A percentile compares a stretch with the other conserved stretches of the same genome.
phyloP scores from a whole-genome alignment of 2,329 filamentous ascomycete species.

The Clarireedia monteithiana region DNA sequence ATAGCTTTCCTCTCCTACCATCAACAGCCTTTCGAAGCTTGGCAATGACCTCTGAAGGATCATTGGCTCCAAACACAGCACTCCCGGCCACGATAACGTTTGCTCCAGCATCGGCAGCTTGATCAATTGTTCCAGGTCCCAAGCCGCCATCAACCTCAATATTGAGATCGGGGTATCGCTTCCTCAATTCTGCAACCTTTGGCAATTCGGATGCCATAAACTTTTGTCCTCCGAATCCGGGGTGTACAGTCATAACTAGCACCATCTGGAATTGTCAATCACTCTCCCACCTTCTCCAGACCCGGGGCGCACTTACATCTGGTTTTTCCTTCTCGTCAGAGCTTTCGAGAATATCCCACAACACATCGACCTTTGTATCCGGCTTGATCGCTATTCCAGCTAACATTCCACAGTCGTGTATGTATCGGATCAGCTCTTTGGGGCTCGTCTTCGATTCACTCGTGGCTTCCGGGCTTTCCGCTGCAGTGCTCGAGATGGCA shows the following conservation, averaged over 20 bases:
- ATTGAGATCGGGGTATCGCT: slow-evolving; percentile 82
- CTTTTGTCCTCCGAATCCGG: slow-evolving; percentile 94
- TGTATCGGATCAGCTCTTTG: slow-evolving; percentile 78
- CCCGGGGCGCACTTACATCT: slow-evolving; percentile 60
- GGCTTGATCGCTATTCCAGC: slow-evolving; percentile 96
- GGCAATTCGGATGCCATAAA: slow-evolving; percentile 96
- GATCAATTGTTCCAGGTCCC: slow-evolving; percentile 81
- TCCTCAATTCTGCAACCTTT: slow-evolving; percentile 78
- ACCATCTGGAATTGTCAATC: slow-evolving; percentile 64
- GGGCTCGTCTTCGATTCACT: slow-evolving; percentile 71
- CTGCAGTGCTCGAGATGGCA: slow-evolving; percentile 72
- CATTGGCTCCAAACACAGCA: slow-evolving; percentile 87
- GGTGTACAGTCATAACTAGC: slow-evolving; percentile 95
- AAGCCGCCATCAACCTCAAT: slow-evolving; percentile 97
- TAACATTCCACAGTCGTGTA: slow-evolving; percentile 80
- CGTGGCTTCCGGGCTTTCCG: slow-evolving; percentile 65
- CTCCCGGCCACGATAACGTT: slow-evolving; percentile 98
- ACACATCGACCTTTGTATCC: slow-evolving; percentile 78
- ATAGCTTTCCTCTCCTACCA: slow-evolving; percentile 34
- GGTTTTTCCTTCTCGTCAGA: slow-evolving; percentile 67
- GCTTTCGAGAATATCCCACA: slow-evolving; percentile 82
- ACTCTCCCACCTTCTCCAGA: not conserved
- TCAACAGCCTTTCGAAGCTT: slow-evolving; percentile 75
- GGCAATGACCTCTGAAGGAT: slow-evolving; percentile 81
- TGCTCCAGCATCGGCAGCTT: slow-evolving; percentile 88